A percentile compares a stretch with the other conserved stretches of the same genome.
These are phyloP conservation scores for Hypoxylon subgilvum DNA, from an alignment of 495 filamentous ascomycete genomes.

Conservation along the genomic window DNA sequence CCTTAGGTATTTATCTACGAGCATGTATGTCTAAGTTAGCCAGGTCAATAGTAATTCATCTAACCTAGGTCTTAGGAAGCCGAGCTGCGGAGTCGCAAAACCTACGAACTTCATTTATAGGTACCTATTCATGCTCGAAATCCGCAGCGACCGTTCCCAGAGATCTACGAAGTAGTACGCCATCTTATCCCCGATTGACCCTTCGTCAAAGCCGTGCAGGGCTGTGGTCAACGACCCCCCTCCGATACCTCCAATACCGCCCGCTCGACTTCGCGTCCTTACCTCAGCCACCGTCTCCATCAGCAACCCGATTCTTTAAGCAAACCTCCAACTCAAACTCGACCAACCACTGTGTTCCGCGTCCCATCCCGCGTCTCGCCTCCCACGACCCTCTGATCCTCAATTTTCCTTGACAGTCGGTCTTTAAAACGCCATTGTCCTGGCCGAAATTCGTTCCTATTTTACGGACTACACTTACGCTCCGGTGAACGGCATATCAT, in stretches of 20 bases:
- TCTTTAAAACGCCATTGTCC: slow-evolving; percentile 1
- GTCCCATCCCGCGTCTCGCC: neutral
- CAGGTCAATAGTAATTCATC: neutral
- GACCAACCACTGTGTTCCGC: slow-evolving; percentile 20
- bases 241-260: no score
- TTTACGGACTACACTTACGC: neutral
- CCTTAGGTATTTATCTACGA: no score
- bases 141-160: neutral
- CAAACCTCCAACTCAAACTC: slow-evolving; percentile 3
- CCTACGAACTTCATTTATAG: slow-evolving; percentile 22
- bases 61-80: slow-evolving; percentile 8
- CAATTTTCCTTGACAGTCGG: slow-evolving; percentile 21
- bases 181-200: neutral
- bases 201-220: slow-evolving; percentile 11
- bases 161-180: neutral
- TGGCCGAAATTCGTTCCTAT: slow-evolving; percentile 2
- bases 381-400: slow-evolving; percentile 13
- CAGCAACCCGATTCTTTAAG: slow-evolving; percentile 14
- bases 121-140: slow-evolving; percentile 1
- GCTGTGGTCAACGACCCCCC: slow-evolving; percentile 9
- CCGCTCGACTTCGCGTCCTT: slow-evolving; percentile 19
- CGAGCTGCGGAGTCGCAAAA: slow-evolving; percentile 11
- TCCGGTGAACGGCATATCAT: neutral
- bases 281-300: slow-evolving; percentile 36
- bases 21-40: neutral